Evolutionary conservation across 2,329 filamentous ascomycete species (phyloP), one percentile per base, ranked within the genome.

Genomic region (Trichoderma cornu-damae): DNA sequence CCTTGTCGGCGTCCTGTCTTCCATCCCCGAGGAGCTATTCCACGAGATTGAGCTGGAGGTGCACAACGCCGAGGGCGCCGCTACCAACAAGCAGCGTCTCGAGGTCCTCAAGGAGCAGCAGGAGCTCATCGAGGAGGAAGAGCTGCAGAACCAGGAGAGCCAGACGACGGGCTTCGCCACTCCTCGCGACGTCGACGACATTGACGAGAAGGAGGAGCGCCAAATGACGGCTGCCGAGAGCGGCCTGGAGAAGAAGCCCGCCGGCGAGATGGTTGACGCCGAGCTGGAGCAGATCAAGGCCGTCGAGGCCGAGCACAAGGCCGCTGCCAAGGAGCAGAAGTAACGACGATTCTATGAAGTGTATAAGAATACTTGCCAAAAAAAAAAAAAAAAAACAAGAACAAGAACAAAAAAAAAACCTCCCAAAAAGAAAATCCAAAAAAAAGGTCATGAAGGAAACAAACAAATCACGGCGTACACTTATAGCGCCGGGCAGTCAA

Each of bases 31-130:
- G 74, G 94, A 99, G 73, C 81, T 99, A 38, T 99, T 95, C 89
- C 94, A 99, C 79, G 94, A 99, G 78, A 96, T 99, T 62, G 94
- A 97, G 75, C 87, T 99, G 30, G 94, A 99, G 77, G 91, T 99
- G 8, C 90, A 96, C 80, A 96, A 87, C 61, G 92, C 93, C 48
- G 94, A 99, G 76, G 94, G 94, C 61, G 93, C 92, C 9, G 94
- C 94, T 22, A 99, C 94, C 63, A 99, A 99, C 83, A 96, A 95
- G 82, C 94, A 97, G 79, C 88, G 94, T 71, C 87, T 99, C 40
- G 94, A 99, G 78, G 94, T 99, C 14, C 82, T 99, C 70, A 95
- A 91, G 82, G 94, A 99, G 78, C 94, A 99, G 78, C 89, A 99
- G 73, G 94, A 96, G 71, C 84, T 99, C 61, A 99, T 99, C 59